Evolutionary conservation across 495 filamentous ascomycete genomes (phyloP), one percentile per base, ranked within the genome.

Genomic region (Penicillium nucicola): DNA sequence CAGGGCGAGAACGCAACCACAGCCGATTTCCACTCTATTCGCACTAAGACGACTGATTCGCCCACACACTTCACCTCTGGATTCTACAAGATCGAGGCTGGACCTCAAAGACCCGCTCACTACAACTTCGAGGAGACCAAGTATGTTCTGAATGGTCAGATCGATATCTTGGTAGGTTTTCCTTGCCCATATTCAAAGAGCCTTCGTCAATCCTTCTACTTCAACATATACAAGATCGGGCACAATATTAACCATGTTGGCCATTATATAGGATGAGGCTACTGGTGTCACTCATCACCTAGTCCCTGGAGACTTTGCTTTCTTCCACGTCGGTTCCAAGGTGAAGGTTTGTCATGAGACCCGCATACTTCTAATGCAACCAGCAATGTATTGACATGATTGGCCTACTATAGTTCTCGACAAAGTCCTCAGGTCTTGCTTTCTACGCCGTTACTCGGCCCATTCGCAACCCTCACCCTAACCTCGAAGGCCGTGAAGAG

Each of bases 391-490:
- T 42, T 62, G 22, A 60, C 36, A 45, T 38, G 15, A 12, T 2
- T 37, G 20, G 5, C 34, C 9, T n/a, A 31, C 5, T 44, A 2
- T 36, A 67, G 64, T 67, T 67, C 50, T 67, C 64, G n/a, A 67
- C 64, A 19, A 67, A 67, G 50, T 67, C 61, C 8, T 36, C 45
- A 12, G 64, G 64, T 0, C 40, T 65, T 33, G 64, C 64, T 4
- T 67, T 67, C 39, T 67, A 67, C 35, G 64, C 61, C 4, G 64
- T 67, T 6, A 67, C 64, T 42, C 58, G 64, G 13, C 64, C 64
- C 1, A 30, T 63, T 15, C 50, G 58, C 17, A 17, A 49, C 42
- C 56, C 64, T 5, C 64, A 65, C 40, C 56, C 59, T 10, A 67
- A 65, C 52, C 55, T 67, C 2, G 4, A 50, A 22, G 56, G 43